Percentiles rank a stretch among this genome's conserved stretches.
phyloP scores from a whole-genome alignment of 208 protist species.

The Trypanosoma platydactyli region DNA sequence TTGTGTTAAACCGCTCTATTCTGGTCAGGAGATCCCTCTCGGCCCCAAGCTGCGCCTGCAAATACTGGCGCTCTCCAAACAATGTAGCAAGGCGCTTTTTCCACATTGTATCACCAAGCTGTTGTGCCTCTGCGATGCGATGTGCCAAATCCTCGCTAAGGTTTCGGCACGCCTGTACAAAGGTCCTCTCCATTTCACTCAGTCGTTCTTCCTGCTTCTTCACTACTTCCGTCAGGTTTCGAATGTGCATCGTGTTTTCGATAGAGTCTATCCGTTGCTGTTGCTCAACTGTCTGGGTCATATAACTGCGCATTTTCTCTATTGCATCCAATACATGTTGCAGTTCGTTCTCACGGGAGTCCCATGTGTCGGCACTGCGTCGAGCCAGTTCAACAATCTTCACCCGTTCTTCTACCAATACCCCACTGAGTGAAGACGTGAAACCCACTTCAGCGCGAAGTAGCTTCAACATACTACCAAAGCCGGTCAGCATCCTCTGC shows the following conservation, averaged over 20 bases:
- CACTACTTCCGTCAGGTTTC: constrained; percentile 45
- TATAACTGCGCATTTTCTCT: constrained; percentile 45
- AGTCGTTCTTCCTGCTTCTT: constrained; percentile 63
- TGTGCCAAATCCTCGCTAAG: constrained; percentile 52
- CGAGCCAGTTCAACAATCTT: constrained; percentile 63
- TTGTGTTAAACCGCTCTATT: constrained; percentile 36
- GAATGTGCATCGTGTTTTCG: constrained; percentile 50
- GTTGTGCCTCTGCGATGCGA: constrained; percentile 54
- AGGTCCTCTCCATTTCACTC: constrained; percentile 43
- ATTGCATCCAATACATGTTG: constrained; percentile 25
- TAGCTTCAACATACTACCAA: constrained; percentile 41
- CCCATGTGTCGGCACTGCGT: constrained; percentile 20
- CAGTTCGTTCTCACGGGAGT: constrained; percentile 32
- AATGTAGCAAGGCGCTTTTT: constrained; percentile 39
- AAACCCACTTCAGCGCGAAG: constrained; percentile 42
- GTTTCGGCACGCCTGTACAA: constrained; percentile 43
- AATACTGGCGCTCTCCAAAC: constrained; percentile 46
- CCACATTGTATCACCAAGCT: constrained; percentile 66
- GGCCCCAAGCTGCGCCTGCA: constrained; percentile 37
- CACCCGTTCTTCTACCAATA: constrained; percentile 48
- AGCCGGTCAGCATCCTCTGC: constrained; percentile 40
- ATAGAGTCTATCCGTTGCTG: constrained; percentile 33
- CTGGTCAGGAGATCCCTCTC: constrained; percentile 46
- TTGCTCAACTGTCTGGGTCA: constrained; percentile 43
- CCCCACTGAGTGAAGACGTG: constrained; percentile 47